Conservation (phyloP, 2,329 filamentous ascomycete genomes). For the Sarocladium brachiariae region DNA sequence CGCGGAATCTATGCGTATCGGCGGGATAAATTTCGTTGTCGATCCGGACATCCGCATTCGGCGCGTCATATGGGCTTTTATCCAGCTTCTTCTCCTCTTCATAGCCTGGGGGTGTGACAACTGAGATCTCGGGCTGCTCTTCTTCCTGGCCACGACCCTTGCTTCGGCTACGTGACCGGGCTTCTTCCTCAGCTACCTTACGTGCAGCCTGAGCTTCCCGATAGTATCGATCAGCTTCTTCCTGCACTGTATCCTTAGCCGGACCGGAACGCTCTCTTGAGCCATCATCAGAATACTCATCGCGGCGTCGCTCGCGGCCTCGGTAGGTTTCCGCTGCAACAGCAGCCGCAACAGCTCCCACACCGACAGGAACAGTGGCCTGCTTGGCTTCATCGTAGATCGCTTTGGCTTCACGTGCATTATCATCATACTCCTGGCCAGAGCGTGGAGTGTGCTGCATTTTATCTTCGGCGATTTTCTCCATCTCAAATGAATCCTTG, state of each 20-base stretch:
- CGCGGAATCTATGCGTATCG: conserved; percentile 36
- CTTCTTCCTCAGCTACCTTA: conserved; percentile 46
- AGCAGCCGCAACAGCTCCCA: conserved; percentile 39
- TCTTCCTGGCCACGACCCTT: conserved; percentile 15
- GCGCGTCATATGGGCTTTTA: conserved; percentile 47
- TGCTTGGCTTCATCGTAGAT: conserved; percentile 40
- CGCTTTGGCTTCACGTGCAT: conserved; percentile 36
- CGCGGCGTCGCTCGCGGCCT: conserved; percentile 17
- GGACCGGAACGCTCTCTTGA: conserved; percentile 25
- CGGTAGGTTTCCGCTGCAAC: conserved; percentile 36
- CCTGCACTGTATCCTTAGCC: conserved; percentile 41
- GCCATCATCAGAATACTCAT: conserved; percentile 25
- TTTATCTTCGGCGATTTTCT: conserved; percentile 26
- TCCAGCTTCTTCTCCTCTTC: conserved; percentile 33
- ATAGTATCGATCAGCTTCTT: conserved; percentile 52
- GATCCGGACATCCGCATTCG: conserved; percentile 57
- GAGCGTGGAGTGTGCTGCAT: conserved; percentile 16
- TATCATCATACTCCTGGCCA: conserved; percentile 25
- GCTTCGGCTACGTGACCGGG: conserved; percentile 44
- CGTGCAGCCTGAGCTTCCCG: conserved; percentile 47
- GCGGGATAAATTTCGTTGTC: conserved; percentile 51
- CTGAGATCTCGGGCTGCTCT: conserved; percentile 31
- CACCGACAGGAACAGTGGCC: conserved; percentile 39
- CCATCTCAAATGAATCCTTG: conserved; percentile 42
- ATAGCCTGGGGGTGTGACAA: conserved; percentile 46